Base-by-base conservation (phyloP, 345 rosid genomes). In the Erysimum cheiranthoides region DNA sequence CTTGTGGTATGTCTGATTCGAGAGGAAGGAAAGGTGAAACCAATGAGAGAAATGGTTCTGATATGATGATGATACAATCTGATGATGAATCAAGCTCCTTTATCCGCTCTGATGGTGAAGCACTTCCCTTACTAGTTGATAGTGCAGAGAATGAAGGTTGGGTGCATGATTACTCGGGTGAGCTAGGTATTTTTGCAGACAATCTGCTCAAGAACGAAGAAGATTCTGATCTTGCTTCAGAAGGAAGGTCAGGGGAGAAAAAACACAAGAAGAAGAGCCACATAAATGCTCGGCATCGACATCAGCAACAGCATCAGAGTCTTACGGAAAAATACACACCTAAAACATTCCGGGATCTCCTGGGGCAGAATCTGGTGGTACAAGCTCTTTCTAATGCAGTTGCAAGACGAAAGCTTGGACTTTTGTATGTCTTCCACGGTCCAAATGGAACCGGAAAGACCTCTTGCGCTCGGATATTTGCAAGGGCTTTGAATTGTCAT, bases 361-460 rank as follows among this genome's bases (percentile, higher is more conserved):
- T 91, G 34, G 99, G 99, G 35, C 98, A 96, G 85, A 88, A 90
- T 78, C 77, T 96, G 58, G 99, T 88, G 8, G 87, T 84, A 4
- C 97, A 93, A 86, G 98, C 98, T 77, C 97, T 96, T 73, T 89
- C 90, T 18, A 96, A 96, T 77, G 99, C 98, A 10, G 93, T 87
- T 32, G 69, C 66, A 61, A 85, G 81, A 78, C 77, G 88, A 47
- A 96, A 86, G 85, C 87, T 96, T 65, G 99, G 97, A 21, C 78
- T 96, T 21, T 89, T 96, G 6, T 96, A 93, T 71, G 96, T 93
- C 27, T 96, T 96, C 61, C 85, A 96, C 10, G 99, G 99, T 42
- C 98, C 97, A 79, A 97, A 89, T 71, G 99, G 99, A 65, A 93
- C 99, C 1, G 99, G 99, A 39, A 96, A 93, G 85, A 93, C 97